phyloP scores from a whole-genome alignment of 2,329 filamentous ascomycete genomes.

The Nigrospora osmanthi region DNA sequence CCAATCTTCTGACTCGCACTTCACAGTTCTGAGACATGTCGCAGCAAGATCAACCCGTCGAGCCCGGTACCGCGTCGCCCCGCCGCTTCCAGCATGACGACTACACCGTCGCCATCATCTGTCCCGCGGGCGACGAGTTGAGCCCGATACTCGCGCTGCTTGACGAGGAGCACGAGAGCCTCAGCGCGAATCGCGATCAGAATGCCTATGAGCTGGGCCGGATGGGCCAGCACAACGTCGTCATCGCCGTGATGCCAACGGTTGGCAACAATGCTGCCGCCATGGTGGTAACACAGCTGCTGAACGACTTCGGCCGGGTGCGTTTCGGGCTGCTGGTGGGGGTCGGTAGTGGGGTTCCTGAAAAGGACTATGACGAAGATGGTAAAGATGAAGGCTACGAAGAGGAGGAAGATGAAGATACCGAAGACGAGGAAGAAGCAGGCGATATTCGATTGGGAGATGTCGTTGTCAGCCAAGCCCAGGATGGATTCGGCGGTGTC shows the following conservation, averaged over 20 bases:
- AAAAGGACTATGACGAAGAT: not conserved
- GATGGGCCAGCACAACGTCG: conserved; percentile 25
- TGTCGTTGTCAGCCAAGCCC: conserved; percentile 11
- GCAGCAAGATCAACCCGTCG: not conserved
- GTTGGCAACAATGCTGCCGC: no score
- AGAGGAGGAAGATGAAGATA: no score
- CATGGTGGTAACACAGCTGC: no score
- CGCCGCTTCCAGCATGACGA: not conserved
- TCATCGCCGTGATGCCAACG: conserved; percentile 19
- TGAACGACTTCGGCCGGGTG: no score
- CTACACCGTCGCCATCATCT: conserved; percentile 1
- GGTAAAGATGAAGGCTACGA: no score
- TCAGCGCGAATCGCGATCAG: conserved; percentile 17
- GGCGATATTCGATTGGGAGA: conserved; percentile 19
- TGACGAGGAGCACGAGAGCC: conserved; percentile 25
- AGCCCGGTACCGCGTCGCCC: not conserved
- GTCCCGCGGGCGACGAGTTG: not conserved
- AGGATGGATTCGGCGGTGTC: not conserved
- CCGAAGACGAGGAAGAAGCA: no score
- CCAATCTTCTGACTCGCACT: no score
- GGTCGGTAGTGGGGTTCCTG: conserved; percentile 4
- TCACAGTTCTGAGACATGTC: not conserved
- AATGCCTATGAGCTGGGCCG: conserved; percentile 20
- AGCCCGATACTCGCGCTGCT: conserved; percentile 18
- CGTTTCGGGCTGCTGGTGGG: not conserved